Evolutionary conservation across 2,329 filamentous ascomycete species (phyloP).

Genomic region (Beauveria pseudobassiana): DNA sequence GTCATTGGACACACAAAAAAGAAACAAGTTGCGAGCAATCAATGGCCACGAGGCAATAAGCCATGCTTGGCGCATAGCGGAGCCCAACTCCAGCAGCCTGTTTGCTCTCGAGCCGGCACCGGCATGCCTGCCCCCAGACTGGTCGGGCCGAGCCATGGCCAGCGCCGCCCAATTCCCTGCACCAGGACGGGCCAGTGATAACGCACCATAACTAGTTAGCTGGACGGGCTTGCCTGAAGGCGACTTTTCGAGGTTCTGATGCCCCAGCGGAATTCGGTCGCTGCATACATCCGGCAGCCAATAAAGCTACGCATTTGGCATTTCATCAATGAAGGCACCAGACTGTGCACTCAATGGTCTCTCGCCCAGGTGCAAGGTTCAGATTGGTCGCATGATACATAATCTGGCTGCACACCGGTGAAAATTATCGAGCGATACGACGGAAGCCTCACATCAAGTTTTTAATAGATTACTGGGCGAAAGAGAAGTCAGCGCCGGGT

Average conservation of each 20-base stretch:
- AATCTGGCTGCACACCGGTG: neutral
- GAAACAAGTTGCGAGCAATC: neutral
- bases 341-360: neutral
- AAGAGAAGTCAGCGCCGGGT: neutral
- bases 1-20: neutral
- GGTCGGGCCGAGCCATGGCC: slow-evolving; percentile 9
- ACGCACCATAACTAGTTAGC: neutral
- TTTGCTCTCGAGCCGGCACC: neutral
- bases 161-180: slow-evolving; percentile 1
- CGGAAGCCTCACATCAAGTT: neutral
- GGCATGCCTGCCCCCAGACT: neutral
- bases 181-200: neutral
- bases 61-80: neutral
- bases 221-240: neutral
- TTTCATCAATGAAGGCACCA: neutral
- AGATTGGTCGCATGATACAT: neutral
- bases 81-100: neutral
- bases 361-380: neutral
- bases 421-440: neutral
- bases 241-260: neutral
- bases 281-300: neutral
- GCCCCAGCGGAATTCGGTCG: neutral
- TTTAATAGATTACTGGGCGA: neutral
- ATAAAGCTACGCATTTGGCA: neutral
- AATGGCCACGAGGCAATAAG: neutral